phyloP scores from a whole-genome alignment of 495 filamentous ascomycete species.

The Penicillium soppii region DNA sequence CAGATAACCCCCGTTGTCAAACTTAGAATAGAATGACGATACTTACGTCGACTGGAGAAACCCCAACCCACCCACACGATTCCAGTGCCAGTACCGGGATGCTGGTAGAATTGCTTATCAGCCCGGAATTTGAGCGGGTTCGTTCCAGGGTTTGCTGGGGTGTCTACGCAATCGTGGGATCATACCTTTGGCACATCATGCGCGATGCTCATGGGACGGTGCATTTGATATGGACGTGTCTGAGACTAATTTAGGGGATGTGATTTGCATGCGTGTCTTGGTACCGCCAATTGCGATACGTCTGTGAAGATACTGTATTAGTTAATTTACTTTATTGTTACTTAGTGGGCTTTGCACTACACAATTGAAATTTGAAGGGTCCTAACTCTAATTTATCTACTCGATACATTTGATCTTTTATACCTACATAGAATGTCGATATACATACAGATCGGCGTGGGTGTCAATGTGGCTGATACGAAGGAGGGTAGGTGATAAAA shows the following conservation, averaged over 20 bases:
- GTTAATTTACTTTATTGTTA: no score
- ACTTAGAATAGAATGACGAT: neutral
- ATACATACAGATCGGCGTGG: neutral
- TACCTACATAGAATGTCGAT: neutral
- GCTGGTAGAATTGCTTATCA: neutral
- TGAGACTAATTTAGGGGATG: no score
- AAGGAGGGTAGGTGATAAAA: neutral
- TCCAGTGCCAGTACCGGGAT: neutral
- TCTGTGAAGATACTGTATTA: no score
- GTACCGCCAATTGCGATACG: neutral
- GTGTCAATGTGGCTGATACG: neutral
- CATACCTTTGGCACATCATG: neutral
- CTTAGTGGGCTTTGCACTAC: no score
- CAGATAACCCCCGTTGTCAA: neutral
- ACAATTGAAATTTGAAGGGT: no score
- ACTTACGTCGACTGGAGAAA: neutral
- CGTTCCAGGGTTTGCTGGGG: neutral
- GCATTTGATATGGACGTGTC: no score
- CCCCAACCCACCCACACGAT: neutral
- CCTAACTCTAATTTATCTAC: no score
- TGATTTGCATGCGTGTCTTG: neutral
- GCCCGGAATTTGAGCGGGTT: neutral
- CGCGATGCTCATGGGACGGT: neutral
- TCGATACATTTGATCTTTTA: no score
- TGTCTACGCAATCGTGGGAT: constrained; percentile 7